Base-by-base conservation (phyloP, 2,329 filamentous ascomycete genomes). In the Stachybotrys echinatus region DNA sequence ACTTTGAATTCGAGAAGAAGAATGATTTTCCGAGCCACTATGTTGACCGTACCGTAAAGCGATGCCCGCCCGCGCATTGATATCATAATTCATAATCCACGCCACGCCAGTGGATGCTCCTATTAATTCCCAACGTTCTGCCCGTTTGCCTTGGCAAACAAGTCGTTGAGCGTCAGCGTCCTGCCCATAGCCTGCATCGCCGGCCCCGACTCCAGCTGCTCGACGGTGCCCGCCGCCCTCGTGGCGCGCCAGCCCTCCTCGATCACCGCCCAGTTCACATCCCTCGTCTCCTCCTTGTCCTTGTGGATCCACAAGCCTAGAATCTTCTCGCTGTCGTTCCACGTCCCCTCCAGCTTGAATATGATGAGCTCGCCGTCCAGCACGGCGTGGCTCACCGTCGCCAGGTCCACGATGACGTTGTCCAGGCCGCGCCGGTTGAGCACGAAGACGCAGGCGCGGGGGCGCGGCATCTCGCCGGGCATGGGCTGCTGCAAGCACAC, bases 341-440 rank as follows among this genome's bases (percentile, higher is more conserved):
- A 61, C n/a, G 59, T 58, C 34, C 62, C 66, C 31, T 70, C 66
- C 10, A 71, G 61, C 34, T 75, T 66, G 45, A 76, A 65, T 49
- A 81, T 79, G 48, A 83, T 66, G 39, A 84, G 73, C 55, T 80
- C 75, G 4, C 69, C 73, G 18, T 72, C 77, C 21, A 87, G 72
- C 65, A 91, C 87, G 39, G 88, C 82, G 51, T 87, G 77, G 39
- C 70, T 73, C 31, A 84, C 77, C 17, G 75, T 73, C 12, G 74
- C 74, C n/a, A 90, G 71, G 52, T 84, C 81, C 12, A 89, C 72
- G 39, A 84, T 75, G 48, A 91, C 77, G 60, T 92, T 92, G 47
- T 87, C 79, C 47, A 90, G 70, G 0, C 84, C 83, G 39, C 84
- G 79, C 42, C 88, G 77, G 68, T 89, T 92, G 54, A 92, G 74